phyloP scores from a whole-genome alignment of 23 red algal genomes.

The Gracilaria vermiculophylla region DNA sequence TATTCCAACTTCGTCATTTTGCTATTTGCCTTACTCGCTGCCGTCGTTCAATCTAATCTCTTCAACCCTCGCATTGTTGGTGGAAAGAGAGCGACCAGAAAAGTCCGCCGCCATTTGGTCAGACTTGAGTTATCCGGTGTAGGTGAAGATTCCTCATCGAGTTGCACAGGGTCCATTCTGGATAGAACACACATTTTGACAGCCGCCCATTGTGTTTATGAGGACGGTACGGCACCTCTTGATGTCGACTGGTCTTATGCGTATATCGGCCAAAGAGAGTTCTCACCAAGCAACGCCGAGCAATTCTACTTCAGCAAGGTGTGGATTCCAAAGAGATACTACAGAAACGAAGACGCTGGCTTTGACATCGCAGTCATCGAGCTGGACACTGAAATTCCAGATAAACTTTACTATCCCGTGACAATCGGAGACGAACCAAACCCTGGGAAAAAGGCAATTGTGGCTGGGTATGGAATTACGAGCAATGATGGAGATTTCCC shows the following conservation, averaged over 20 bases:
- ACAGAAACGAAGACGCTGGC: neutral
- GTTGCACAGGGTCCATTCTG: constrained; percentile 26
- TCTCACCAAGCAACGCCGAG: neutral
- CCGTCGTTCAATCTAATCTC: neutral
- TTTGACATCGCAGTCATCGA: constrained; percentile 38
- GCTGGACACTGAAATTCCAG: constrained; percentile 1
- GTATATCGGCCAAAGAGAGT: neutral
- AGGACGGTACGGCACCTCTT: neutral
- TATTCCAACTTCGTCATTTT: neutral
- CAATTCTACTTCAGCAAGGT: constrained; percentile 28
- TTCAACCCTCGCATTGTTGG: constrained; percentile 21
- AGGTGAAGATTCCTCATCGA: neutral
- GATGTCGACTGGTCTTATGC: neutral
- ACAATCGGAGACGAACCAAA: constrained; percentile 18
- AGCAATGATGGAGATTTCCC: constrained; percentile 6
- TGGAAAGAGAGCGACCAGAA: neutral
- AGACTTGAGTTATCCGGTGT: neutral
- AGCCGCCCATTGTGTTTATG: constrained; percentile 40
- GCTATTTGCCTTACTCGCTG: neutral
- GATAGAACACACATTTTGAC: constrained; percentile 11
- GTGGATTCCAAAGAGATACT: constrained; percentile 10
- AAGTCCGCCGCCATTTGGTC: constrained; percentile 12
- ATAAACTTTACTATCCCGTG: neutral
- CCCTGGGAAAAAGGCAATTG: constrained; percentile 21
- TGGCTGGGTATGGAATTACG: constrained; percentile 30